phyloP scores from a whole-genome alignment of 345 rosid genomes.

The Rhizophora apiculata region DNA sequence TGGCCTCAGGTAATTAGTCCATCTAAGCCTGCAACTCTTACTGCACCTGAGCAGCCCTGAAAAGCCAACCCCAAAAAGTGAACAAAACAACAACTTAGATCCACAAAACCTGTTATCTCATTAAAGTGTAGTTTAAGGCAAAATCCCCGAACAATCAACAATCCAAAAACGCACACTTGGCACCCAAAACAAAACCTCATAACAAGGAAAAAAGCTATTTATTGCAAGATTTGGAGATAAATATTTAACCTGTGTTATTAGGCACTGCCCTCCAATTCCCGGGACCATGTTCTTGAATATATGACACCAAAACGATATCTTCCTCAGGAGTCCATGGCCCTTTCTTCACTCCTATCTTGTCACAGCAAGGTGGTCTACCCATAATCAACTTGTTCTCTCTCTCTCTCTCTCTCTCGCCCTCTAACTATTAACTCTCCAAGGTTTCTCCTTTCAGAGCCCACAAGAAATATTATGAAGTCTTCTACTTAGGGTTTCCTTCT shows the following conservation, averaged over 20 bases:
- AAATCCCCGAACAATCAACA: not conserved
- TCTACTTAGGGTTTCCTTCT: not conserved
- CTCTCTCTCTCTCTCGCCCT: not conserved
- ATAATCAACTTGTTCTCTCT: constrained; percentile 26
- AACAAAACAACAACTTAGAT: not conserved
- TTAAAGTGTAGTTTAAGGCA: not conserved
- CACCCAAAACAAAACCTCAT: too few species aligned
- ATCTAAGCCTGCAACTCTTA: constrained; percentile 95
- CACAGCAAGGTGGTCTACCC: constrained; percentile 95
- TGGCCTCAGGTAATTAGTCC: constrained; percentile 97
- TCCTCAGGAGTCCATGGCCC: constrained; percentile 99
- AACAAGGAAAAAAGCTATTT: not conserved
- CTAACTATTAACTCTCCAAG: not conserved
- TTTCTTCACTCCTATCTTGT: constrained; percentile 78
- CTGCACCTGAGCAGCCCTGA: constrained; percentile 94
- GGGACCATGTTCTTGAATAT: constrained; percentile 90
- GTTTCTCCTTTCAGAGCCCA: not conserved
- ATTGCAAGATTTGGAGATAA: not conserved
- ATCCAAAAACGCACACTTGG: not conserved
- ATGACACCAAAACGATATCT: constrained; percentile 86
- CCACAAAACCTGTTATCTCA: not conserved
- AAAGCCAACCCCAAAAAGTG: not conserved
- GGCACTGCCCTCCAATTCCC: constrained; percentile 97
- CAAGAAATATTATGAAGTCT: too few species aligned
- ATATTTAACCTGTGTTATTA: constrained; percentile 56